phyloP scores from a whole-genome alignment of 495 filamentous ascomycete genomes.

The Penicillium riverlandense region DNA sequence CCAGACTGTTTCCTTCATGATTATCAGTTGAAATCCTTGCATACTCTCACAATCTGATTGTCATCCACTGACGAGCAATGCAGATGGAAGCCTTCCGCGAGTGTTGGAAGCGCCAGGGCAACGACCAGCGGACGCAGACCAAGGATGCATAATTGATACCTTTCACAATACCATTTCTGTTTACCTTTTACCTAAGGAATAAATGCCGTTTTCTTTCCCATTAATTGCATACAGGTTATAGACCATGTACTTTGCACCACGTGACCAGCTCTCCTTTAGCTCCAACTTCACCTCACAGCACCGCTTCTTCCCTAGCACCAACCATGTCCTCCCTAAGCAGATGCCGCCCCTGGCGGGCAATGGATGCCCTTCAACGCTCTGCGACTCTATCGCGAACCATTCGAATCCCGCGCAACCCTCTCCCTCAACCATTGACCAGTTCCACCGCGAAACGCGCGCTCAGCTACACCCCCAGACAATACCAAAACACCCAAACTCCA shows the following conservation, averaged over 20 bases:
- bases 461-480: slow-evolving; percentile 11
- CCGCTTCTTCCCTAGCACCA: neutral
- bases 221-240: neutral
- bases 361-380: slow-evolving; percentile 10
- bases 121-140: slow-evolving; percentile 71
- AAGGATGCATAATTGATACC: slow-evolving; percentile 46
- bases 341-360: slow-evolving; percentile 9
- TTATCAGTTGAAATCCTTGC: too few relatives aligned
- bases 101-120: slow-evolving; percentile 91
- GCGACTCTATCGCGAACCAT: neutral
- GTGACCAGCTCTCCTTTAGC: too few relatives aligned
- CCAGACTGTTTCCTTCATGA: too few relatives aligned
- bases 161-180: slow-evolving; percentile 1
- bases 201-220: too few relatives aligned
- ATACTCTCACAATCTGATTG: too few relatives aligned
- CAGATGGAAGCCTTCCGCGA: slow-evolving; percentile 90
- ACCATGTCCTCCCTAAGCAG: slow-evolving; percentile 15
- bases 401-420: neutral
- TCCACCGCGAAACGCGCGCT: slow-evolving; percentile 11
- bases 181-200: too few relatives aligned
- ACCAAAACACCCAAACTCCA: slow-evolving; percentile 7
- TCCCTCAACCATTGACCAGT: slow-evolving; percentile 8
- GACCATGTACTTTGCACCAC: neutral
- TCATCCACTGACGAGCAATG: slow-evolving; percentile 7
- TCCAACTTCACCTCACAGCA: slow-evolving; percentile 1